phyloP scores from a whole-genome alignment of 2,329 filamentous ascomycete genomes.

The Xylaria sp. region DNA sequence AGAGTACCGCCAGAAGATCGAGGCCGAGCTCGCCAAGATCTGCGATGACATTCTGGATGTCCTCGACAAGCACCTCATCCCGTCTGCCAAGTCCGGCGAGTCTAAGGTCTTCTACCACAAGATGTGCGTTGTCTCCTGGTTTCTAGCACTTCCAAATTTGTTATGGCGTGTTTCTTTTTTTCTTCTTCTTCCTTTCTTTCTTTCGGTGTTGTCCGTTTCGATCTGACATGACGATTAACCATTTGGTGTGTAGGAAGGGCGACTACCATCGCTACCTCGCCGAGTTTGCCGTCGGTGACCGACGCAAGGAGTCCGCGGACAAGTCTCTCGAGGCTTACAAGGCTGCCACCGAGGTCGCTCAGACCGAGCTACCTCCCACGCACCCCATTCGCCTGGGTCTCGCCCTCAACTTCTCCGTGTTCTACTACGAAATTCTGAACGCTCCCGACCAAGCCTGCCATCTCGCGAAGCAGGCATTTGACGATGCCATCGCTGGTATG shows the following conservation, averaged over 20 bases:
- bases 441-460: constrained; percentile 98
- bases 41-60: constrained; percentile 97
- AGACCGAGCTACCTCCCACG: constrained; percentile 88
- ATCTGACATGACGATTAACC: constrained; percentile 34
- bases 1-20: constrained; percentile 99
- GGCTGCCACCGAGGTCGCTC: constrained; percentile 87
- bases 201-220: background rate
- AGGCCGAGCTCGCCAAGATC: constrained; percentile 95
- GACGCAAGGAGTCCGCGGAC: constrained; percentile 93
- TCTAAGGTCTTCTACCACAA: constrained; percentile 99
- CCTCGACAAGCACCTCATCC: constrained; percentile 92
- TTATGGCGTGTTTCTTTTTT: too few species aligned
- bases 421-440: constrained; percentile 99
- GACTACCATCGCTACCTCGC: constrained; percentile 99
- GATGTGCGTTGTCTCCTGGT: constrained; percentile 71
- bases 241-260: constrained; percentile 78
- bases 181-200: too few species aligned
- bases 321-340: constrained; percentile 98
- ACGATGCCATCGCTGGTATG: constrained; percentile 88
- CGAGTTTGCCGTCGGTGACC: constrained; percentile 93
- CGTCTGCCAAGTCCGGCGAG: constrained; percentile 93
- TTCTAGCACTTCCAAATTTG: too few species aligned
- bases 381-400: constrained; percentile 94
- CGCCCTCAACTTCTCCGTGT: constrained; percentile 96
- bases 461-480: constrained; percentile 94